Conservation (phyloP, 345 rosid species). For the Citrus reticulata region DNA sequence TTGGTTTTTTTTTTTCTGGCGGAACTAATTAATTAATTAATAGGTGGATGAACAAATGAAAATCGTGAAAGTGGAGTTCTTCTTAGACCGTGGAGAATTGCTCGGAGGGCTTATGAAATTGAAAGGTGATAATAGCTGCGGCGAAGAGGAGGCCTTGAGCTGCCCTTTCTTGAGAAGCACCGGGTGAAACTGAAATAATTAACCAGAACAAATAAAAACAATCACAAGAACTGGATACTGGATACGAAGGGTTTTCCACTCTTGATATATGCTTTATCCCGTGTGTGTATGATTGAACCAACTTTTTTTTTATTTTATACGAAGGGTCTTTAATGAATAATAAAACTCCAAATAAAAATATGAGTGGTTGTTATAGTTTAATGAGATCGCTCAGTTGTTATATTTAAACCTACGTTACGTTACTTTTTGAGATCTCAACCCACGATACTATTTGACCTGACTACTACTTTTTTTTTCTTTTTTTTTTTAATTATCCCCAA, state of each 20-base stretch:
- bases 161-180: slow-evolving; percentile 52
- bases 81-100: slow-evolving; percentile 47
- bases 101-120: slow-evolving; percentile 55
- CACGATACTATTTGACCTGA: too few species aligned
- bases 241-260: neutral
- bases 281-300: neutral
- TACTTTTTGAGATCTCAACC: too few species aligned
- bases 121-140: slow-evolving; percentile 23
- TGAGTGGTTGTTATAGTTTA: too few species aligned
- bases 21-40: too few species aligned
- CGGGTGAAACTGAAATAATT: slow-evolving; percentile 7
- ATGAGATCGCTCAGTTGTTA: too few species aligned
- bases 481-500: too few species aligned
- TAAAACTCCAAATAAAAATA: too few species aligned
- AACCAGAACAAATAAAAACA: neutral
- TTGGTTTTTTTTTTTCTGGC: too few species aligned
- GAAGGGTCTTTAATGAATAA: too few species aligned
- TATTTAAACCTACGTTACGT: too few species aligned
- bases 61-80: slow-evolving; percentile 52
- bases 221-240: neutral
- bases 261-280: neutral
- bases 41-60: slow-evolving; percentile 52
- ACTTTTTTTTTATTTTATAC: too few species aligned
- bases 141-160: slow-evolving; percentile 19
- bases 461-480: too few species aligned